phyloP scores from a whole-genome alignment of 805 yeast species.

The Hanseniaspora guilliermondii region DNA sequence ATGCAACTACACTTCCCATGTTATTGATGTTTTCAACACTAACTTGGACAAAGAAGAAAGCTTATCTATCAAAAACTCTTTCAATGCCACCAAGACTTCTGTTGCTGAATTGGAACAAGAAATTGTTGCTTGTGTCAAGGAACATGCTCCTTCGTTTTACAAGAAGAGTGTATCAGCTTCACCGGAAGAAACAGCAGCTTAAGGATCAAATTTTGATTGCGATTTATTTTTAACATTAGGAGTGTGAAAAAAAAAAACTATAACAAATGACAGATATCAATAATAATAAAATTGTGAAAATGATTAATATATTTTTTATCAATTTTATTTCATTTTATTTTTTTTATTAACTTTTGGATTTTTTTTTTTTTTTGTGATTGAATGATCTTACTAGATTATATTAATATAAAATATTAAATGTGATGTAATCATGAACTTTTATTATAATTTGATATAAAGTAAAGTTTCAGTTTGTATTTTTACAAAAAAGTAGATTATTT shows the following conservation, averaged over 20 bases:
- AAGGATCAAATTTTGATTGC: constrained; percentile 11
- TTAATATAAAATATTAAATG: no score
- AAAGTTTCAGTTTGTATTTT: no score
- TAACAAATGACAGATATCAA: background rate
- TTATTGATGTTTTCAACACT: constrained; percentile 30
- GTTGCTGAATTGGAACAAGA: constrained; percentile 26
- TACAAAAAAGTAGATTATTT: no score
- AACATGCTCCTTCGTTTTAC: background rate
- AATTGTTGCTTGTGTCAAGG: constrained; percentile 16
- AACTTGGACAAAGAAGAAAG: constrained; percentile 33
- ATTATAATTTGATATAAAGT: no score
- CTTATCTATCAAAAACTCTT: constrained; percentile 22
- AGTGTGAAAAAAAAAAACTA: background rate
- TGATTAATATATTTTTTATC: no score
- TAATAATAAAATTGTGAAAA: background rate
- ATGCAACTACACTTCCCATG: constrained; percentile 27
- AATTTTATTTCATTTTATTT: no score
- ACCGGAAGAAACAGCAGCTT: constrained; percentile 12
- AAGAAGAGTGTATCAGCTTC: background rate
- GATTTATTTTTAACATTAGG: background rate
- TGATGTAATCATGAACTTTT: no score
- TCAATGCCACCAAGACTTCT: constrained; percentile 27
- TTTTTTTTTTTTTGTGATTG: no score
- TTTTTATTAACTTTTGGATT: no score
- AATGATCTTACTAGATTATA: no score